Base-by-base conservation (phyloP, 208 protist species). In the Trypanosomatidae sp. region DNA sequence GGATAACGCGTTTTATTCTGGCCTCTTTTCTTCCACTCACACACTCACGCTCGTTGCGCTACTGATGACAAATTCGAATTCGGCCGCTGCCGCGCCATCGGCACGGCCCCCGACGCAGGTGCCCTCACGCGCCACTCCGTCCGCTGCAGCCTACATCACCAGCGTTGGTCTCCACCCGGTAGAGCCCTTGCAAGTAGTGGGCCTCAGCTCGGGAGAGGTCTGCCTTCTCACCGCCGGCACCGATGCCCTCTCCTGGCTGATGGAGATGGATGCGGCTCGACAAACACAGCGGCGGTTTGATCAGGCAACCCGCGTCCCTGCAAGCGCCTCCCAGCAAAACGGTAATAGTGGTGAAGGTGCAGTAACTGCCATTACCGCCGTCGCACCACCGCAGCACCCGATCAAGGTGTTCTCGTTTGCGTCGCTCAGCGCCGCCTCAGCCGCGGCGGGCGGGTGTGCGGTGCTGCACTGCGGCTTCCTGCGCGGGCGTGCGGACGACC, bases 401-500 rank as follows among this genome's bases (percentile, higher is more conserved):
- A 1, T 67, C 15, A 83, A 83, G 22, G 79, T 80, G 22, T 12
- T 83, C 9, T 71, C 50, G 6, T 75, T 80, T n/a, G 59, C n/a
- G n/a, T n/a, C n/a, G n/a, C n/a, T n/a, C n/a, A n/a, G n/a, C n/a
- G n/a, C n/a, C n/a, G n/a, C n/a, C n/a, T n/a, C n/a, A n/a, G n/a
- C 47, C 36, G 44, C 47, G 58, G 9, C 53, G 64, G 13, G 66
- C 28, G 36, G 65, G 19, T 75, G 55, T 62, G 46, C 74, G 13
- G 65, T 86, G 17, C 47, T 60, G 52, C 82, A 86, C 74, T 77
- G 64, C 59, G 49, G 68, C 36, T 86, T 82, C 50, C 67, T 86
- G 47, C 39, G 64, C 17, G 82, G 82, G 7, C 62, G 77, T 13
- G 78, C 80, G 28, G 77, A 77, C 1, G 82, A 86, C 56, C 71